phyloP scores from a whole-genome alignment of 2,329 filamentous ascomycete genomes.

The Dactylonectria estremocensis region DNA sequence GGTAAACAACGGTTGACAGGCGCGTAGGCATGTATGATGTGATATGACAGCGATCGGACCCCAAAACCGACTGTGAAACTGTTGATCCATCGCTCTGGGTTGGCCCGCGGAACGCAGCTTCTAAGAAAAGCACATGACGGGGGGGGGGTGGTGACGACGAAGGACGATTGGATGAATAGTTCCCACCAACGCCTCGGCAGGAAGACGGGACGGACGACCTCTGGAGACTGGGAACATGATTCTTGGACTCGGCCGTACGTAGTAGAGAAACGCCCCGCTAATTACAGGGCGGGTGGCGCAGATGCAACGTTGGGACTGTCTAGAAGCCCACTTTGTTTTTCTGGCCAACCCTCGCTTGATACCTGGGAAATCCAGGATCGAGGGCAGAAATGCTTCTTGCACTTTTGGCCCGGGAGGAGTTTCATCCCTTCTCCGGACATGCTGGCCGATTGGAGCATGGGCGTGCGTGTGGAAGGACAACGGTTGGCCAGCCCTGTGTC shows the following conservation, averaged over 20 bases:
- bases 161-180: not conserved
- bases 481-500: slow-evolving; percentile 33
- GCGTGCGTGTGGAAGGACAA: not conserved
- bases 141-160: slow-evolving; percentile 5
- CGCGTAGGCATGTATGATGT: slow-evolving; percentile 24
- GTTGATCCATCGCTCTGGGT: slow-evolving; percentile 30
- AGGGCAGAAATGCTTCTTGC: slow-evolving; percentile 4
- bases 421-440: not conserved
- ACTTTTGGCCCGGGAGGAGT: no score
- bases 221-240: not conserved
- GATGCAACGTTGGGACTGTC: slow-evolving; percentile 12
- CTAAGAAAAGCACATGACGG: slow-evolving; percentile 16
- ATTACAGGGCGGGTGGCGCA: slow-evolving; percentile 44
- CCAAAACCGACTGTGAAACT: slow-evolving; percentile 41
- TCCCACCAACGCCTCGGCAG: not conserved
- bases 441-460: not conserved
- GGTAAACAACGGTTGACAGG: not conserved
- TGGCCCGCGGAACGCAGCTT: slow-evolving; percentile 1
- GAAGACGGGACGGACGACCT: not conserved
- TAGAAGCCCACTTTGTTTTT: not conserved
- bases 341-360: not conserved
- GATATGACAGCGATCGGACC: slow-evolving; percentile 18
- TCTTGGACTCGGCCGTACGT: no score
- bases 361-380: not conserved
- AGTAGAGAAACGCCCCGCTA: slow-evolving; percentile 29